phyloP scores from a whole-genome alignment of 805 yeast genomes.

The Metschnikowia proteae region DNA sequence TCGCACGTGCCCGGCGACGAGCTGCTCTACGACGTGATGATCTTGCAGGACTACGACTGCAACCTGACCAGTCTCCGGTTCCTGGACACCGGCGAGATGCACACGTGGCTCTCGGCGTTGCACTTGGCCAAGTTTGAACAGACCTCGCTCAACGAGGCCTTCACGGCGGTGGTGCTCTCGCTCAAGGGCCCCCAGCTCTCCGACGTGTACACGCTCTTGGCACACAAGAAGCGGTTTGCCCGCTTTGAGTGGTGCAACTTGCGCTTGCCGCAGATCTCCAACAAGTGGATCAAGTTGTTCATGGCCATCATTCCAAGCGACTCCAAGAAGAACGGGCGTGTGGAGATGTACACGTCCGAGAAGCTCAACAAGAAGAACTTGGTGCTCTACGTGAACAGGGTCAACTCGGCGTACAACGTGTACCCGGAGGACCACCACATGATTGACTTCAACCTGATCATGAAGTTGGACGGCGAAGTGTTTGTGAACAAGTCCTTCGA shows the following conservation, averaged over 20 bases:
- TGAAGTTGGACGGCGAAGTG: conserved; percentile 54
- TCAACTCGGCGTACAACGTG: conserved; percentile 48
- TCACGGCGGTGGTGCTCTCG: conserved; percentile 61
- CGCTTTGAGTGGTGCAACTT: conserved; percentile 61
- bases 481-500: conserved; percentile 42
- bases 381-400: conserved; percentile 45
- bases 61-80: conserved; percentile 26
- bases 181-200: conserved; percentile 53
- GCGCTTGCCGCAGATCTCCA: conserved; percentile 54
- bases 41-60: conserved; percentile 29
- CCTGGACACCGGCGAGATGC: conserved; percentile 20
- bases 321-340: conserved; percentile 44
- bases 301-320: conserved; percentile 48
- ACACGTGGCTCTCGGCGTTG: conserved; percentile 46
- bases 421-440: conserved; percentile 56
- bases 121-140: conserved; percentile 55
- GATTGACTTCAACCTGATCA: conserved; percentile 54
- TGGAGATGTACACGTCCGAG: conserved; percentile 50
- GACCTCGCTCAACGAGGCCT: conserved; percentile 55
- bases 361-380: conserved; percentile 49
- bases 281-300: conserved; percentile 56
- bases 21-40: conserved; percentile 19
- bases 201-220: conserved; percentile 56
- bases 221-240: conserved; percentile 44
- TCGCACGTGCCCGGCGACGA: conserved; percentile 13